Evolutionary conservation across 805 yeast species (phyloP).

Genomic region (Pichia thaimueangensis): DNA sequence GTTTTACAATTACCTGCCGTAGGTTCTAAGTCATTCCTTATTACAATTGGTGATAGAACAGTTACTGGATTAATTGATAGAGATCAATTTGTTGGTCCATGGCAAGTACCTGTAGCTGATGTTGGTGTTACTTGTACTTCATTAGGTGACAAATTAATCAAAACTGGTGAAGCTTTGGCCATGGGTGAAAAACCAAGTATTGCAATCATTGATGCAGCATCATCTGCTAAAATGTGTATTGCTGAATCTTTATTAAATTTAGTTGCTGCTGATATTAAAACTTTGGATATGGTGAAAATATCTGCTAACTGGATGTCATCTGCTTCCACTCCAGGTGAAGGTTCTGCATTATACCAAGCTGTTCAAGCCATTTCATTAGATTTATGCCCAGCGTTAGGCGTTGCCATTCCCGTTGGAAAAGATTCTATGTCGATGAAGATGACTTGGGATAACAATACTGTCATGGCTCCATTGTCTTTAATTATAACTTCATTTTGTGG

Average conservation of each 20-base stretch:
- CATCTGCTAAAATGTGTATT: conserved; percentile 91
- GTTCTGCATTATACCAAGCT: conserved; percentile 90
- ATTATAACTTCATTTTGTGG: conserved; percentile 89
- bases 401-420: conserved; percentile 95
- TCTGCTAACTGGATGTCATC: conserved; percentile 99
- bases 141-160: conserved; percentile 60
- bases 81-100: conserved; percentile 98
- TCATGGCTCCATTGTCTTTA: conserved; percentile 90
- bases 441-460: conserved; percentile 93
- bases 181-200: conserved; percentile 94
- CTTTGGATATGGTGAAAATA: conserved; percentile 68
- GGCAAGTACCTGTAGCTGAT: conserved; percentile 99
- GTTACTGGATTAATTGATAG: conserved; percentile 95
- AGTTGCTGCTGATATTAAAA: conserved; percentile 81
- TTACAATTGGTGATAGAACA: conserved; percentile 98
- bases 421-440: conserved; percentile 99
- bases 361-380: conserved; percentile 95
- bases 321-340: conserved; percentile 92
- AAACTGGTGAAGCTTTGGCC: conserved; percentile 95
- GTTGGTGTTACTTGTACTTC: conserved; percentile 95
- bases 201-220: conserved; percentile 82
- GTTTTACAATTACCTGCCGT: conserved; percentile 89
- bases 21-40: conserved; percentile 88
- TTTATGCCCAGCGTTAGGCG: conserved; percentile 86
- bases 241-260: conserved; percentile 90